Conservation (phyloP, 225 moss, liverwort and hornwort species). For the Pseudoscleropodium purum region DNA sequence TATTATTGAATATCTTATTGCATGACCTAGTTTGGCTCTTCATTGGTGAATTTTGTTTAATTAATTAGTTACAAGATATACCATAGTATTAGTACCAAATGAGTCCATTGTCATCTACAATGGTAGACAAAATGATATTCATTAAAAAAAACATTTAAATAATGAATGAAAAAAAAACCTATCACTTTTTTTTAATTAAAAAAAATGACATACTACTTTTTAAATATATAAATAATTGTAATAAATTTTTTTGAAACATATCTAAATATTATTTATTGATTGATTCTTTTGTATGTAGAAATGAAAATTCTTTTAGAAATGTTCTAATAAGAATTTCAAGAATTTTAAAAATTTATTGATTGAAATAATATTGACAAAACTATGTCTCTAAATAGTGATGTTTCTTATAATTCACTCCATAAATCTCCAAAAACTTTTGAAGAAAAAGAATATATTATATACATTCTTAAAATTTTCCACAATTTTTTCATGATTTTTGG, state of each 20-base stretch:
- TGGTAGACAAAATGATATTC: not conserved
- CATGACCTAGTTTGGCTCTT: not conserved
- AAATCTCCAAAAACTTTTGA: no score
- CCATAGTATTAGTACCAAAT: not conserved
- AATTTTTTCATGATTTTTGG: not conserved
- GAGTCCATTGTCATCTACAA: not conserved
- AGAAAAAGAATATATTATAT: no score
- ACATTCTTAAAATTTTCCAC: not conserved
- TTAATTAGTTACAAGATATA: not conserved
- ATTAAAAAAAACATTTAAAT: not conserved
- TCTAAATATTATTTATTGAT: no score
- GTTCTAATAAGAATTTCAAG: not conserved
- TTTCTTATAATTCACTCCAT: no score
- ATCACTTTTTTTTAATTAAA: not conserved
- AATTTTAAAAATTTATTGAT: not conserved
- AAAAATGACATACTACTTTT: not conserved
- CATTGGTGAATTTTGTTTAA: not conserved
- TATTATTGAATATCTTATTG: not conserved
- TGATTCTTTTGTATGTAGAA: not conserved
- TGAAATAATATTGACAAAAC: not conserved
- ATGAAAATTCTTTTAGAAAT: not conserved
- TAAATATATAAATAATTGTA: not conserved
- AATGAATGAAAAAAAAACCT: not conserved
- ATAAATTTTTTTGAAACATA: not conserved
- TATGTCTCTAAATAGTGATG: rapidly evolving